phyloP scores from a whole-genome alignment of 2,329 filamentous ascomycete species.

The Talaromyces verruculosus region DNA sequence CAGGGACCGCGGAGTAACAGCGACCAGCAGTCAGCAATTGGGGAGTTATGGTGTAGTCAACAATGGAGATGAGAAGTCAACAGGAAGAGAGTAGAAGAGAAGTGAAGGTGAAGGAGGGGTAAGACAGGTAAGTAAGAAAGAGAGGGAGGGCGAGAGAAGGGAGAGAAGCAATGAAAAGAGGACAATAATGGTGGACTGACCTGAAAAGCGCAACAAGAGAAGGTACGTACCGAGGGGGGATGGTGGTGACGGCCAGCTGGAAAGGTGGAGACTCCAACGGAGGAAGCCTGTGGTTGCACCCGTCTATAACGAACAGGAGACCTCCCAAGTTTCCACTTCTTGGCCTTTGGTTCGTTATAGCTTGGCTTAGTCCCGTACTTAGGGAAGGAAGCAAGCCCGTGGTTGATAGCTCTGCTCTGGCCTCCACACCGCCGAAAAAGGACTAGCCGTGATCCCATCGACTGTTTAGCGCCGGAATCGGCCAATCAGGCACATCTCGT shows the following conservation, averaged over 20 bases:
- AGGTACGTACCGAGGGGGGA: constrained; percentile 8
- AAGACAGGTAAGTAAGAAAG: background rate
- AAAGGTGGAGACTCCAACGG: background rate
- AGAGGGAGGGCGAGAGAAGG: background rate
- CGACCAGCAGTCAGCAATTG: constrained; percentile 1
- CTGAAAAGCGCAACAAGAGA: background rate
- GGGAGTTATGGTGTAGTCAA: background rate
- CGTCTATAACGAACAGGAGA: background rate
- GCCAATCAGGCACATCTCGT: background rate
- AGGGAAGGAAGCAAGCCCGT: background rate
- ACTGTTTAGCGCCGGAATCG: background rate
- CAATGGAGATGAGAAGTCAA: background rate
- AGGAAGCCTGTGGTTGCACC: background rate
- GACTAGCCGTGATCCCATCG: background rate
- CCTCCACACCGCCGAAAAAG: background rate
- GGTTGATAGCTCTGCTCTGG: background rate
- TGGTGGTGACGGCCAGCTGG: constrained; percentile 3
- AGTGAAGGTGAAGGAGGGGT: constrained; percentile 1
- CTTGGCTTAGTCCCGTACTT: no score
- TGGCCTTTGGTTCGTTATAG: no score
- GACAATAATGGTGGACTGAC: background rate
- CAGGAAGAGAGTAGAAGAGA: background rate
- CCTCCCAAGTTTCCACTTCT: no score
- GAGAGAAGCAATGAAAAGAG: no score
- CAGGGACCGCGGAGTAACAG: constrained; percentile 1